Conservation (phyloP, 768 basidiomycete genomes). For the Tulasnella sp. region DNA sequence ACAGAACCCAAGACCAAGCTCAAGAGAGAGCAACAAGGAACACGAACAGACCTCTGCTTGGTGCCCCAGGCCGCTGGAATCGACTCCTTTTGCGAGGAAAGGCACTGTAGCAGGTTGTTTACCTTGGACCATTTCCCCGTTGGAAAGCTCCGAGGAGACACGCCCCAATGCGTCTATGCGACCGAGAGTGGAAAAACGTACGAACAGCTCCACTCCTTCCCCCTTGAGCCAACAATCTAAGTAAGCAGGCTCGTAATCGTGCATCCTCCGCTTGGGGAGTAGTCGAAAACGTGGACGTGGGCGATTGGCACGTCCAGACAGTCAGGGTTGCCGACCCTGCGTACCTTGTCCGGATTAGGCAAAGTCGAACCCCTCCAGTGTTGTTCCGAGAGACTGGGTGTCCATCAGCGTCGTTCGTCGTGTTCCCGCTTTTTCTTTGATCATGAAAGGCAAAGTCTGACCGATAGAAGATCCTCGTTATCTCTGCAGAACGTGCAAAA, state of each 20-base stretch:
- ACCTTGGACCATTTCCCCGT: conserved; percentile 7
- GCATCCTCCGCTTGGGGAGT: not conserved
- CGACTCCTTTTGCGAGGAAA: not conserved
- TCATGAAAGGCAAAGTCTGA: not conserved
- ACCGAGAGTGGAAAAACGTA: not conserved
- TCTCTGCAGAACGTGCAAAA: not conserved
- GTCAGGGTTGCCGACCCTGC: not conserved
- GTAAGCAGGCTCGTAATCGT: not conserved
- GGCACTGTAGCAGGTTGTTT: conserved; percentile 1
- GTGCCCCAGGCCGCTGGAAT: not conserved
- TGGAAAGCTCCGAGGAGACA: conserved; percentile 3
- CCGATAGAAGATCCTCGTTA: not conserved
- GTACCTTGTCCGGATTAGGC: not conserved
- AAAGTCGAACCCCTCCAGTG: not conserved
- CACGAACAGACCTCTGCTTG: not conserved
- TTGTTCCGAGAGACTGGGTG: not conserved
- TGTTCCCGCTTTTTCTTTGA: not conserved
- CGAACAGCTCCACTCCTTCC: not conserved
- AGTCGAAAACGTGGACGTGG: conserved; percentile 5
- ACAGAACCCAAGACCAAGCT: conserved; percentile 3
- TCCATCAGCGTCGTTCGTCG: not conserved
- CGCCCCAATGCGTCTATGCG: not conserved
- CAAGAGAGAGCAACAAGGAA: not conserved
- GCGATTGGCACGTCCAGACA: conserved; percentile 1
- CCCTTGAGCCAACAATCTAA: not conserved